Base-by-base conservation (phyloP, 1,284 basidiomycete species). In the Pascua guehoae region DNA sequence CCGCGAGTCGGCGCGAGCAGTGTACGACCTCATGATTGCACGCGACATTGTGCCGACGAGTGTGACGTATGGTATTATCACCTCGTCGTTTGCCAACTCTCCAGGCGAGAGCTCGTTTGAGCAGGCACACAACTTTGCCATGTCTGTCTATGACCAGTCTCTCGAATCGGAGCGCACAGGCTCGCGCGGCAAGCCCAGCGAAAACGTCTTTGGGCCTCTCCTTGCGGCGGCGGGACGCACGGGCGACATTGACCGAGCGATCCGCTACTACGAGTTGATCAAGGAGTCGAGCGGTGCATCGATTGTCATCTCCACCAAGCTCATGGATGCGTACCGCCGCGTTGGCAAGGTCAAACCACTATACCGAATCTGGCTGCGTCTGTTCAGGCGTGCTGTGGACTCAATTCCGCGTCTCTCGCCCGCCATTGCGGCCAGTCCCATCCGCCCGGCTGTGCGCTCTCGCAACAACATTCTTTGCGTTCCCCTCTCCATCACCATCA, bases 401-500 rank as follows among this genome's bases (percentile, higher is more conserved):
- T 32, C 54, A 2, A 51, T 62, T 17, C 55, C 55, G 11, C 44
- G 49, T 15, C 36, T 15, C 8, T 24, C 15, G 5, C 43, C 41
- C 12, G 40, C 40, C 40, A 41, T 12, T n/a, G 12, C 12, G 17
- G 37, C 57, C 49, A 44, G 51, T 40, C 41, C 41, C 16, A 46
- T 43, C 37, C n/a, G 41, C 12, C 56, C 56, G 7, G 48, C 15
- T 12, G 40, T 45, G 32, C 56, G 57, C 0, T 46, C 42, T 38
- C 40, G 46, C 16, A 72, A 81, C 41, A 85, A 86, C 66, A 72
- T 86, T 14, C 81, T 96, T 48, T 88, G 86, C 64, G 74, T 88
- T 48, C 89, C 94, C 0, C 78, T 98, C 9, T 92, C 91, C 12
- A 88, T 93, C 65, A 88, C 88, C 72, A 85, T 97, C 61, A 86